Percentiles rank a stretch among this genome's conserved stretches.
Conservation (phyloP, 2,329 filamentous ascomycete species). For the Exophiala oligosperma region DNA sequence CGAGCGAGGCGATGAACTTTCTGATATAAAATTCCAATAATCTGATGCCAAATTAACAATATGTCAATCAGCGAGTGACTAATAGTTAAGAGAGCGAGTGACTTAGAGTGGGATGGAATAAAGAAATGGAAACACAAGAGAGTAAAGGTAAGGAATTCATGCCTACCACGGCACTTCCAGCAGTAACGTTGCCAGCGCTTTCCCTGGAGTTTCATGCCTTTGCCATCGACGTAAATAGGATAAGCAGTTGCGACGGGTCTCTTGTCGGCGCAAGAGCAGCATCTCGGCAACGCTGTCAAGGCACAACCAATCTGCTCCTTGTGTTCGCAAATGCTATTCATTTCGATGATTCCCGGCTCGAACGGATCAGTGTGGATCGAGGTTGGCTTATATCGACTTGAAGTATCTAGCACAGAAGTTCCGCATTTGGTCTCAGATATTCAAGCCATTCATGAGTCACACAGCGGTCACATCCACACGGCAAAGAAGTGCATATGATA, state of each 20-base stretch:
- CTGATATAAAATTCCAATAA: slow-evolving; percentile 23
- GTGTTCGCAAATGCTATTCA: slow-evolving; percentile 24
- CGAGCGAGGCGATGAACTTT: slow-evolving; percentile 6
- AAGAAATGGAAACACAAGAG: not conserved
- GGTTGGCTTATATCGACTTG: too few species aligned
- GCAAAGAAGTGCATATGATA: not conserved
- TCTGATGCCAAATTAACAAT: slow-evolving; percentile 25
- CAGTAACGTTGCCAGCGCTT: slow-evolving; percentile 30
- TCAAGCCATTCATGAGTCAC: not conserved
- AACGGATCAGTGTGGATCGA: not conserved
- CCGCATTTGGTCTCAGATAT: not conserved
- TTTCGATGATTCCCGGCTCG: not conserved
- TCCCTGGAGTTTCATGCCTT: slow-evolving; percentile 27
- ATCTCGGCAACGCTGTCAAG: slow-evolving; percentile 24
- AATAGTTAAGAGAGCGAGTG: slow-evolving; percentile 2
- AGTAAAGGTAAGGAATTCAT: not conserved
- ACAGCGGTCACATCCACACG: not conserved
- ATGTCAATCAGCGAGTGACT: slow-evolving; percentile 19
- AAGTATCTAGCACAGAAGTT: too few species aligned
- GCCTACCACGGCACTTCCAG: slow-evolving; percentile 30
- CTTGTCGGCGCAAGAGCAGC: slow-evolving; percentile 29
- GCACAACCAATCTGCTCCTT: slow-evolving; percentile 26
- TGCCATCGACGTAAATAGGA: slow-evolving; percentile 28
- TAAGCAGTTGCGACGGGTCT: slow-evolving; percentile 27
- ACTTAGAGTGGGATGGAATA: not conserved